Conservation (phyloP, 1,284 basidiomycete species). For the Cutaneotrichosporon sp. region DNA sequence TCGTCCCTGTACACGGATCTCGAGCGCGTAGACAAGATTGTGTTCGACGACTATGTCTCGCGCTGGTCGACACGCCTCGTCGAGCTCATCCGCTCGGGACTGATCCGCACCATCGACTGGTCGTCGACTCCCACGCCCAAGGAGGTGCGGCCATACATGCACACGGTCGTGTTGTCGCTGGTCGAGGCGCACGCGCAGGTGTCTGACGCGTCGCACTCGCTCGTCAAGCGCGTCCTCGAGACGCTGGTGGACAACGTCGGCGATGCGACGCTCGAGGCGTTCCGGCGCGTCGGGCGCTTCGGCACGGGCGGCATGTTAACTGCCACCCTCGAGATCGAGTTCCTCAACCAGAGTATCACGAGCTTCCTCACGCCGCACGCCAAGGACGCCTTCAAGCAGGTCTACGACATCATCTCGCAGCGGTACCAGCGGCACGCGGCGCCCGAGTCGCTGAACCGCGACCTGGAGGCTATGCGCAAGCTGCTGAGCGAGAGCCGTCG, state of each 20-base stretch:
- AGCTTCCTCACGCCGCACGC: constrained; percentile 80
- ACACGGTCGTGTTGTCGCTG: constrained; percentile 80
- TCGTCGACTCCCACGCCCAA: constrained; percentile 82
- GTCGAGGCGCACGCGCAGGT: constrained; percentile 93
- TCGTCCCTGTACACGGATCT: constrained; percentile 66
- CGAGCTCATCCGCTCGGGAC: constrained; percentile 71
- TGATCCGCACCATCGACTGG: constrained; percentile 88
- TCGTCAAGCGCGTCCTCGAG: constrained; percentile 79
- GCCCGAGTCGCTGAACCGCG: constrained; percentile 73
- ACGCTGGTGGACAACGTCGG: constrained; percentile 81
- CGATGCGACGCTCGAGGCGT: constrained; percentile 75
- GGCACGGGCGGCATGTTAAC: constrained; percentile 99
- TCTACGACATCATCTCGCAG: constrained; percentile 93
- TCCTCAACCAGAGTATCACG: constrained; percentile 88
- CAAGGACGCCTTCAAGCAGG: constrained; percentile 77
- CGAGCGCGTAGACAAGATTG: constrained; percentile 76
- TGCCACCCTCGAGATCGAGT: constrained; percentile 98
- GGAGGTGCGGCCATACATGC: constrained; percentile 94
- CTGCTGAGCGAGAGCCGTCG: constrained; percentile 82
- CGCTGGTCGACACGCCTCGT: constrained; percentile 71
- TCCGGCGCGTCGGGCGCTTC: constrained; percentile 82
- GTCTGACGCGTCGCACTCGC: constrained; percentile 70
- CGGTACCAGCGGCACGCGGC: constrained; percentile 71
- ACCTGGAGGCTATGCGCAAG: constrained; percentile 88
- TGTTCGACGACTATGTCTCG: constrained; percentile 84